Evolutionary conservation across 2,329 filamentous ascomycete species (phyloP), one percentile per base, ranked within the genome.

Genomic region (Calcarisporium arbuscula): DNA sequence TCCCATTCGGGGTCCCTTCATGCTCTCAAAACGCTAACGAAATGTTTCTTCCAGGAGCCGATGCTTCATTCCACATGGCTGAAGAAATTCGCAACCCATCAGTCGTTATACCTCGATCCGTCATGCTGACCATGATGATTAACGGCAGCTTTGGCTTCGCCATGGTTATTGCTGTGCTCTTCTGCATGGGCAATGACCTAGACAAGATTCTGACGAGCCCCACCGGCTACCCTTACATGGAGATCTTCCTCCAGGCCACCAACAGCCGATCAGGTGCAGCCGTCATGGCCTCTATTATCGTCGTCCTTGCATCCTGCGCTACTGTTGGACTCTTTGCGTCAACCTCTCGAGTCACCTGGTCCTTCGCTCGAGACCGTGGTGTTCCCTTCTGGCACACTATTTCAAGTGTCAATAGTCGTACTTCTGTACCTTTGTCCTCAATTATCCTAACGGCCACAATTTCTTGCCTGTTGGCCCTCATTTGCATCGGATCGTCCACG

Each of bases 161-260:
- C n/a, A 72, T 77, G 60, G 47, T 76, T n/a, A 58, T 77, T 11
- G 68, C 70, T 1, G 57, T 74, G 22, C 60, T 73, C 8, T 79
- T 77, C 43, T 72, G 67, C 18, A 57, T 77, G 12, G 63, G 63
- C 3, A n/a, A n/a, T n/a, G 62, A 77, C 36, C 52, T 72, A 9
- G 57, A 66, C 9, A 49, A 47, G 1, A 61, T 68, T 1, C 50
- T 72, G 4, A 51, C 53, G 1, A 64, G 62, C 0, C 58, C 60
- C 0, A 72, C 71, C 0, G 65, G 64, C 1, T 74, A 72, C 30
- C 74, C 77, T 0, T 77, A 77, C 42, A 77, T 81, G 46, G 62
- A 75, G 32, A 65, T 78, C 16, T 77, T 77, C 38, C 62, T 62
- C 41, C 63, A 73, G 22, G 66, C 65, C 2, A 70, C 71, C 3